Evolutionary conservation across 1,139 yeast genomes (phyloP).

Genomic region (Candida tropicalis): DNA sequence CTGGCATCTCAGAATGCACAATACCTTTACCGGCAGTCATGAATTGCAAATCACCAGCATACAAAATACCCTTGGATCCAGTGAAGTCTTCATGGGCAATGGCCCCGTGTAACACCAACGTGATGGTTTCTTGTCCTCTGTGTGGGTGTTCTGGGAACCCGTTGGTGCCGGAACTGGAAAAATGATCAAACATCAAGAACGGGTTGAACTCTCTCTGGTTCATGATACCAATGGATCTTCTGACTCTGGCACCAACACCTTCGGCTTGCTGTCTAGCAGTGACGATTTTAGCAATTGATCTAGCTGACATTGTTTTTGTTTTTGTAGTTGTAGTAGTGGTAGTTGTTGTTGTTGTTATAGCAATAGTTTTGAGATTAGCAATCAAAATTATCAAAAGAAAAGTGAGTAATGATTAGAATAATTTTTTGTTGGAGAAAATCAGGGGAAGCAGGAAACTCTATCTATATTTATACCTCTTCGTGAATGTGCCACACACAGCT

Average conservation of each 20-base stretch:
- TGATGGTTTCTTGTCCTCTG: slow-evolving; percentile 87
- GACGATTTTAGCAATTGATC: slow-evolving; percentile 62
- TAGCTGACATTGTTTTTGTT: slow-evolving; percentile 18
- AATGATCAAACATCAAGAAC: slow-evolving; percentile 83
- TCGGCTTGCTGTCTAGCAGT: slow-evolving; percentile 77
- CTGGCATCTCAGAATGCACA: slow-evolving; percentile 86
- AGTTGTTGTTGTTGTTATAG: not conserved
- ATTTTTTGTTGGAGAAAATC: not conserved
- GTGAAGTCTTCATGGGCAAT: slow-evolving; percentile 93
- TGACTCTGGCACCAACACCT: slow-evolving; percentile 87
- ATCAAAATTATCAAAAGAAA: no score
- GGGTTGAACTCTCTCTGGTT: slow-evolving; percentile 76
- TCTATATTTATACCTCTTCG: not conserved
- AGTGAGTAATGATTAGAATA: no score
- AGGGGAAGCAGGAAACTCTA: not conserved
- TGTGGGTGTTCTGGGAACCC: slow-evolving; percentile 96
- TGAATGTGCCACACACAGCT: no score
- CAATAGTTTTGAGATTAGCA: no score
- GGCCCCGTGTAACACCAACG: slow-evolving; percentile 71
- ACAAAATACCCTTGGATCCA: slow-evolving; percentile 75
- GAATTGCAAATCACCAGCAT: slow-evolving; percentile 87
- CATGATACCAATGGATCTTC: slow-evolving; percentile 77
- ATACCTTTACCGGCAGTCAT: slow-evolving; percentile 95
- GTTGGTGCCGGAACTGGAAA: slow-evolving; percentile 50
- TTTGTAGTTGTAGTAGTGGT: not conserved